phyloP scores from a whole-genome alignment of 2,329 filamentous ascomycete species.

The Nemania sp. region DNA sequence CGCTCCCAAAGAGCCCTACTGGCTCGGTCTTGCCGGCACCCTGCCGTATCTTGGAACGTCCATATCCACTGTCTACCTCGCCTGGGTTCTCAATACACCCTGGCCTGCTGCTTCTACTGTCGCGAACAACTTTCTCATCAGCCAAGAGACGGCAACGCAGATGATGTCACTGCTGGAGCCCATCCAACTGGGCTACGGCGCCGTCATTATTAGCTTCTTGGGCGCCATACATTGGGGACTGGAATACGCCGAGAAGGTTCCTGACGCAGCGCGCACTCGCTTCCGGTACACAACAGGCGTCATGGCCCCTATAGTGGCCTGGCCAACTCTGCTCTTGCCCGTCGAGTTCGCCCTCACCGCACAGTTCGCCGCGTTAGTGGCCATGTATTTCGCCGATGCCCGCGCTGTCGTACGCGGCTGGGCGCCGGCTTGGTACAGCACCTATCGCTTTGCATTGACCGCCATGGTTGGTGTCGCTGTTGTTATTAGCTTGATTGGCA shows the following conservation, averaged over 20 bases:
- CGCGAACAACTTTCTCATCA: conserved; percentile 67
- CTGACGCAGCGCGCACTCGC: conserved; percentile 64
- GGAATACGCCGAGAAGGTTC: conserved; percentile 75
- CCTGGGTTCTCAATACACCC: conserved; percentile 78
- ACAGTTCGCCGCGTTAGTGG: conserved; percentile 84
- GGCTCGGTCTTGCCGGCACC: conserved; percentile 75
- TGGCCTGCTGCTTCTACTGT: conserved; percentile 61
- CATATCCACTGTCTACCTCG: conserved; percentile 76
- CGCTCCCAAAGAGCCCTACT: conserved; percentile 69
- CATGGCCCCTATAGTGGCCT: conserved; percentile 76
- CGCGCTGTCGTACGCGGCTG: conserved; percentile 73
- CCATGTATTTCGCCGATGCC: conserved; percentile 83
- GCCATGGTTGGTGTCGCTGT: conserved; percentile 85
- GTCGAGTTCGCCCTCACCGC: conserved; percentile 82
- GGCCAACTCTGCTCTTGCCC: conserved; percentile 86
- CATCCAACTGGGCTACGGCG: conserved; percentile 87
- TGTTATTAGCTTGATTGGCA: conserved; percentile 77
- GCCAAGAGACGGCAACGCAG: conserved; percentile 70
- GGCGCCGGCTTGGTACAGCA: conserved; percentile 83
- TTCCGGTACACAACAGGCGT: conserved; percentile 84
- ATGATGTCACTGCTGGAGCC: conserved; percentile 79
- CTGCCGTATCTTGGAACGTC: conserved; percentile 86
- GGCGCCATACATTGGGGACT: conserved; percentile 93
- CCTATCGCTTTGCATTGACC: conserved; percentile 90
- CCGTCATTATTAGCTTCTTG: conserved; percentile 90